Evolutionary conservation across 1,284 basidiomycete genomes (phyloP).

Genomic region (Gymnopus androsaceus): DNA sequence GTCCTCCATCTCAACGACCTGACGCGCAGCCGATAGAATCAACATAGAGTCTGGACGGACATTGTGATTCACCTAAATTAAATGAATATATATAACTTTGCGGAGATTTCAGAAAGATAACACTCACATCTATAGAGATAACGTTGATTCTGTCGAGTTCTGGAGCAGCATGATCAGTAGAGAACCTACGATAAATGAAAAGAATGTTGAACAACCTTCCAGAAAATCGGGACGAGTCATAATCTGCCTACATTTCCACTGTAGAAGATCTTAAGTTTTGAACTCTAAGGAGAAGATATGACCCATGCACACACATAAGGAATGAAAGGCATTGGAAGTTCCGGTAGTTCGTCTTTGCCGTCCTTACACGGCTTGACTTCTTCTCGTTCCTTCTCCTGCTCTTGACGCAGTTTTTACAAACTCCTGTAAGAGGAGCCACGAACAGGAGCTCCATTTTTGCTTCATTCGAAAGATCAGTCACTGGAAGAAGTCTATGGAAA

Average conservation of each 20-base stretch:
- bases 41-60: constrained; percentile 80
- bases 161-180: constrained; percentile 29
- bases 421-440: constrained; percentile 73
- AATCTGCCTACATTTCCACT: constrained; percentile 71
- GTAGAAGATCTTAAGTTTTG: constrained; percentile 6
- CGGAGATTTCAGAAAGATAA: constrained; percentile 3
- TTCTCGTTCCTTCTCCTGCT: constrained; percentile 47
- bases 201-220: constrained; percentile 58
- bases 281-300: background rate
- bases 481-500: background rate
- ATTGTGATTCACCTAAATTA: constrained; percentile 66
- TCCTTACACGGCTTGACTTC: constrained; percentile 42
- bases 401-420: constrained; percentile 62
- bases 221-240: constrained; percentile 86
- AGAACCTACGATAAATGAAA: constrained; percentile 2
- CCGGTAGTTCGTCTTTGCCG: constrained; percentile 35
- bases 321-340: constrained; percentile 59
- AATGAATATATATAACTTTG: background rate
- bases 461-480: constrained; percentile 20
- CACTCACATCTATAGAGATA: constrained; percentile 74
- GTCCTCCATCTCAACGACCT: constrained; percentile 69
- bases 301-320: constrained; percentile 62
- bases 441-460: constrained; percentile 84
- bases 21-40: constrained; percentile 66
- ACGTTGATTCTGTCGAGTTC: constrained; percentile 70